Base-by-base conservation (phyloP, 306 rosid species). In the Lathyrus tuberosus region DNA sequence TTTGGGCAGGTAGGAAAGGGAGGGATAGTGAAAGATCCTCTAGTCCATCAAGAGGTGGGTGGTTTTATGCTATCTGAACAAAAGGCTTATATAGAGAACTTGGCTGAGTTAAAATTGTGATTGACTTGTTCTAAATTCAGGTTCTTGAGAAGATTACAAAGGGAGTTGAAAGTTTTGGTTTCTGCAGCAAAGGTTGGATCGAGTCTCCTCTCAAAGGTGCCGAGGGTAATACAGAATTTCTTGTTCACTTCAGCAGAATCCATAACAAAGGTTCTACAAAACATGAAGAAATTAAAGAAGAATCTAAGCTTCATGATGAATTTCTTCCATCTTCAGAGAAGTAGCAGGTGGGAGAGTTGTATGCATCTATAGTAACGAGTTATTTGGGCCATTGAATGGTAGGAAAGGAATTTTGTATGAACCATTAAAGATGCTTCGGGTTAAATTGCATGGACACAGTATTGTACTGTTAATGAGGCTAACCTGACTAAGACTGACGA, bases 121-220 rank as follows among this genome's bases (percentile, higher is more conserved):
- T 56, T 47, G 61, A 71, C 15, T 54, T 71, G 46, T 53, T 70
- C 52, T 65, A 43, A 47, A 67, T 71, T 61, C 73, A 87, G 98
- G 97, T 94, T 53, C 91, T 88, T 41, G 96, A 86, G 75, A 94
- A 72, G 82, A 94, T 90, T 51, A 87, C 86, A 67, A 84, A 81
- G 57, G 97, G 96, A 18, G 95, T 90, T 2, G 96, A 90, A 84
- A 82, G 80, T 42, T 84, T 84, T 33, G 98, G 97, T 73, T 88
- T 90, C 83, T 78, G 79, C 73, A 78, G 86, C 81, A 77, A 80
- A 76, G 98, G 98, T 17, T 87, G 89, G 96, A 64, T 56, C 8
- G 91, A 88, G 73, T 94, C 98, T 62, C 98, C 98, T 65, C 84
- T 94, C 54, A 94, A 87, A 77, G 98, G 97, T 22, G 96, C 95